These are phyloP conservation scores for Penicillium paneum DNA, from an alignment of 2,329 filamentous ascomycete genomes.

Conservation along the genomic window DNA sequence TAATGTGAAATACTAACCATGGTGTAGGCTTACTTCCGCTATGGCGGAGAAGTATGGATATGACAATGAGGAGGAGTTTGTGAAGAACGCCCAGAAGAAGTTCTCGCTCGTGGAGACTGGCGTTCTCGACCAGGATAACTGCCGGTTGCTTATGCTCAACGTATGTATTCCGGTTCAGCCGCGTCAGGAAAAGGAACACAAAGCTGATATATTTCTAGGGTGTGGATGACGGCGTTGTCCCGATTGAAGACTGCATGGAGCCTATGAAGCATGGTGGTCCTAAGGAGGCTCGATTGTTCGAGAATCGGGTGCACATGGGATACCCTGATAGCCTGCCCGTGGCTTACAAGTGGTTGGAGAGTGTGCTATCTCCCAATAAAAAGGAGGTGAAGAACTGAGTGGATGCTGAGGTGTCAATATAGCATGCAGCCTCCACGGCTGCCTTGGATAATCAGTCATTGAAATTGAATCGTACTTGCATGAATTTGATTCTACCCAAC, in stretches of 20 bases:
- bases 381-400: slow-evolving; percentile 24
- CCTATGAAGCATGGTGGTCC: slow-evolving; percentile 62
- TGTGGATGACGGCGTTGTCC: slow-evolving; percentile 62
- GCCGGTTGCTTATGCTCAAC: slow-evolving; percentile 60
- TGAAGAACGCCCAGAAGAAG: slow-evolving; percentile 54
- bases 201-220: slow-evolving; percentile 43
- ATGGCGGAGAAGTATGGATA: slow-evolving; percentile 64
- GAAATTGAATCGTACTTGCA: background rate
- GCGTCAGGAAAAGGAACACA: background rate
- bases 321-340: slow-evolving; percentile 52
- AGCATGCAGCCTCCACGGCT: background rate
- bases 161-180: slow-evolving; percentile 35
- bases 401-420: background rate
- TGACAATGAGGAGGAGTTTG: slow-evolving; percentile 54
- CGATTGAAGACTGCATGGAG: slow-evolving; percentile 65
- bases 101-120: slow-evolving; percentile 62
- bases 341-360: slow-evolving; percentile 40
- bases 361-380: slow-evolving; percentile 20
- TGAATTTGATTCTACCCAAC: background rate
- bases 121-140: slow-evolving; percentile 55
- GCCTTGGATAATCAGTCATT: background rate
- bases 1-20: background rate
- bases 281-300: slow-evolving; percentile 64
- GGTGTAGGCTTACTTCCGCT: slow-evolving; percentile 50
- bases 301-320: slow-evolving; percentile 63